These are phyloP conservation scores for Trichophyton equinum DNA, from an alignment of 2,329 filamentous ascomycete species.

Conservation along the genomic window DNA sequence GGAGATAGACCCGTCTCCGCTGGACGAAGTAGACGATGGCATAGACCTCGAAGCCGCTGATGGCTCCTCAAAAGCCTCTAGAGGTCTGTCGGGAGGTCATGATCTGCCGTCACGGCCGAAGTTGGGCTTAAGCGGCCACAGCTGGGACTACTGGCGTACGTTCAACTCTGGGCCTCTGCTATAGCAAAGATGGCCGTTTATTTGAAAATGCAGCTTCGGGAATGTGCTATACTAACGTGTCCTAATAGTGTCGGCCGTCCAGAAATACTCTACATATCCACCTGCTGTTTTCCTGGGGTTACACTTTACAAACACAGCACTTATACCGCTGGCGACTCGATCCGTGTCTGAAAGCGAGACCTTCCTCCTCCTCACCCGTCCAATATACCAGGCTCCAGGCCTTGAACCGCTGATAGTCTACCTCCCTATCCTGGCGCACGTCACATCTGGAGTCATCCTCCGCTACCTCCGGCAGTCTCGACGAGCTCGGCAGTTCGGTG, in stretches of 20 bases:
- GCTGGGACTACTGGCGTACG: conserved; percentile 64
- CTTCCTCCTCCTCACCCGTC: conserved; percentile 79
- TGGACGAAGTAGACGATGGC: conserved; percentile 49
- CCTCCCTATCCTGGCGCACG: conserved; percentile 60
- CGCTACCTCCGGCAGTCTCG: conserved; percentile 62
- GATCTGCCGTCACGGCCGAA: conserved; percentile 16
- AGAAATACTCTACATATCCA: conserved; percentile 81
- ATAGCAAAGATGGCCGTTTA: background rate
- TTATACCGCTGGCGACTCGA: conserved; percentile 63
- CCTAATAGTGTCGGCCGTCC: conserved; percentile 54
- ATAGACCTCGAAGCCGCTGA: conserved; percentile 9
- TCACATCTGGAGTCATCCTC: conserved; percentile 63
- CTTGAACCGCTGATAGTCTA: conserved; percentile 69
- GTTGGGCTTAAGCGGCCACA: conserved; percentile 53
- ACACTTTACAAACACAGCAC: conserved; percentile 68
- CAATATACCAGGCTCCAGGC: conserved; percentile 76
- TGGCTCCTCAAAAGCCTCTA: background rate
- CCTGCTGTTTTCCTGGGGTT: conserved; percentile 64
- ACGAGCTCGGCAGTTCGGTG: conserved; percentile 63
- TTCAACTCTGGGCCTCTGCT: conserved; percentile 9
- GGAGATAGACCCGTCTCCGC: conserved; percentile 71
- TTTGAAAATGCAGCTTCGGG: background rate
- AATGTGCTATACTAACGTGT: background rate
- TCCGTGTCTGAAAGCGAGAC: conserved; percentile 65
- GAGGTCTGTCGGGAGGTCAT: background rate